phyloP scores from a whole-genome alignment of 164 flowering plant species.

The Kingdonia uniflora region DNA sequence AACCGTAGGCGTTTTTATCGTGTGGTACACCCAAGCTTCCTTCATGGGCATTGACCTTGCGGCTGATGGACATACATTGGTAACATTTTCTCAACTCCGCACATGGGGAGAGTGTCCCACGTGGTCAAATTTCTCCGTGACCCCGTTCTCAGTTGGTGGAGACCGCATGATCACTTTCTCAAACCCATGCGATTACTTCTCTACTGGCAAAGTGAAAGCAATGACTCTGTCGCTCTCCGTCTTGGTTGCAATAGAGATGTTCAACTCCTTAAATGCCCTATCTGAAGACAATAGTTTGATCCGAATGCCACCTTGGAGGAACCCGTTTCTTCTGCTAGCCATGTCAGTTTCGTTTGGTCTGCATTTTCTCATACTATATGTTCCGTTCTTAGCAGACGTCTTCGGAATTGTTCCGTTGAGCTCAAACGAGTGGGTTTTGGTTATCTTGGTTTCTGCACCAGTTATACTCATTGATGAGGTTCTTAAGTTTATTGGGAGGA shows the following conservation, averaged over 20 bases:
- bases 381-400: constrained; percentile 69
- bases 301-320: constrained; percentile 85
- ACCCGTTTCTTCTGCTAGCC: constrained; percentile 86
- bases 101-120: constrained; percentile 67
- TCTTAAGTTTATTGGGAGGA: constrained; percentile 56
- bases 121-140: constrained; percentile 61
- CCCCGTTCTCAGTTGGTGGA: constrained; percentile 48
- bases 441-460: constrained; percentile 57
- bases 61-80: constrained; percentile 73
- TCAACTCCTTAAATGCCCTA: constrained; percentile 82
- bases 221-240: constrained; percentile 84
- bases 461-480: constrained; percentile 74
- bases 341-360: constrained; percentile 76
- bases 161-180: constrained; percentile 41
- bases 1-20: constrained; percentile 72
- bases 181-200: constrained; percentile 79
- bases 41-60: constrained; percentile 69
- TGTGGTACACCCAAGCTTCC: constrained; percentile 81
- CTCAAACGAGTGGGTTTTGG: constrained; percentile 64
- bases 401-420: constrained; percentile 70
- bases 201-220: constrained; percentile 78
- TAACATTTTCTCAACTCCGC: constrained; percentile 63
- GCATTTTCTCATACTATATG: constrained; percentile 66
- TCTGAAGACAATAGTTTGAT: constrained; percentile 84
- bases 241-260: constrained; percentile 87